A percentile compares a stretch with the other conserved stretches of the same genome.
These are phyloP conservation scores for Trichoderma guizhouense DNA, from an alignment of 2,329 filamentous ascomycete genomes.

Conservation along the genomic window DNA sequence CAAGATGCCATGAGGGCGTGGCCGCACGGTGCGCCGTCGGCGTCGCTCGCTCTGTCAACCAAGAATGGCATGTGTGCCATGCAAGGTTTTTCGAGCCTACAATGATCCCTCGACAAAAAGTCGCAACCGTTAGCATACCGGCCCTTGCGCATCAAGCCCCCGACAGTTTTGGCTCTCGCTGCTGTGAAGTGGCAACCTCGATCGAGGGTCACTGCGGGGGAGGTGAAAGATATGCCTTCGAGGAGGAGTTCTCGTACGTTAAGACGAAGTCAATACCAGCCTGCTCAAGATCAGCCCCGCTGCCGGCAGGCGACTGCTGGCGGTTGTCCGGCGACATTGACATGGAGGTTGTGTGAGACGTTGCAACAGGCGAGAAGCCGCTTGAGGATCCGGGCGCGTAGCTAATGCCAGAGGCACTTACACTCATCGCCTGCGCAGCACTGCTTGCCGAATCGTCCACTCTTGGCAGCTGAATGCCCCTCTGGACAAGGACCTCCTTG, in stretches of 20 bases:
- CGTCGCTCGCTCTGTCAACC: slow-evolving; percentile 55
- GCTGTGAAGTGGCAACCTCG: slow-evolving; percentile 6
- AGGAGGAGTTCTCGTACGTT: slow-evolving; percentile 69
- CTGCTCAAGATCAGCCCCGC: slow-evolving; percentile 69
- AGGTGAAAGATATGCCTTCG: slow-evolving; percentile 64
- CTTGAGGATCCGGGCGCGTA: slow-evolving; percentile 48
- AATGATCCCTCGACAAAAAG: slow-evolving; percentile 37
- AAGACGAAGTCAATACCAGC: slow-evolving; percentile 87
- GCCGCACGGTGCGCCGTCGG: slow-evolving; percentile 70
- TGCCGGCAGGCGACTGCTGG: slow-evolving; percentile 31
- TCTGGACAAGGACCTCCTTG: slow-evolving; percentile 52
- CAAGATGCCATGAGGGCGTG: slow-evolving; percentile 93
- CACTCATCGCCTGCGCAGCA: slow-evolving; percentile 45
- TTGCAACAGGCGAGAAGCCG: slow-evolving; percentile 48
- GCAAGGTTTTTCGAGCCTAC: slow-evolving; percentile 86
- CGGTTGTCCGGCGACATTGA: slow-evolving; percentile 35
- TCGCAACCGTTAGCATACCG: slow-evolving; percentile 44
- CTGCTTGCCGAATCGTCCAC: slow-evolving; percentile 46
- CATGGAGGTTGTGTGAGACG: slow-evolving; percentile 41
- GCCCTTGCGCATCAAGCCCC: slow-evolving; percentile 22
- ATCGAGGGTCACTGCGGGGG: slow-evolving; percentile 46
- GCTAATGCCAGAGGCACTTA: slow-evolving; percentile 59
- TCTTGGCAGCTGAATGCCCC: slow-evolving; percentile 43
- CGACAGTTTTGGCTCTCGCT: slow-evolving; percentile 20
- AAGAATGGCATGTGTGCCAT: slow-evolving; percentile 86